phyloP scores from a whole-genome alignment of 2,329 filamentous ascomycete species.

The Nannizzia gypsea region DNA sequence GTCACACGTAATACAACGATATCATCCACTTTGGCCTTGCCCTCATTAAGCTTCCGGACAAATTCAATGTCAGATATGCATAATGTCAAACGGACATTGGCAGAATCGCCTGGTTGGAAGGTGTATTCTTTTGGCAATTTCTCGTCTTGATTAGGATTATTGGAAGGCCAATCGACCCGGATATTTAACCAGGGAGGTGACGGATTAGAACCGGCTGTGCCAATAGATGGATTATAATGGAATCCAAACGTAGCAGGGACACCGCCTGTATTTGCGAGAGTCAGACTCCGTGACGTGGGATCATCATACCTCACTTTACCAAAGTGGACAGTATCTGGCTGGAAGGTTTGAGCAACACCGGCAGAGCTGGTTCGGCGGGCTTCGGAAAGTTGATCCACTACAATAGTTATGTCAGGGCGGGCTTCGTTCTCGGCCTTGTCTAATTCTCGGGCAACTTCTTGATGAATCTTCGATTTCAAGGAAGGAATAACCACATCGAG shows the following conservation, averaged over 20 bases:
- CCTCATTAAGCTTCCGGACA: conserved; percentile 60
- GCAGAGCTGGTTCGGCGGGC: conserved; percentile 9
- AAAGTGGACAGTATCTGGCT: conserved; percentile 58
- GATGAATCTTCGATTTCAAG: conserved; percentile 69
- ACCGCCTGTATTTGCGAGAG: conserved; percentile 82
- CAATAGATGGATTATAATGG: conserved; percentile 53
- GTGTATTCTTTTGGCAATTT: conserved; percentile 43
- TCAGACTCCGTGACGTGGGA: conserved; percentile 55
- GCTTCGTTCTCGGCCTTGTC: conserved; percentile 88
- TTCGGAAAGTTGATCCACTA: conserved; percentile 49
- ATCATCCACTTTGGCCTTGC: conserved; percentile 58
- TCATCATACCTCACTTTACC: conserved; percentile 61
- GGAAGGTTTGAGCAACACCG: conserved; percentile 28
- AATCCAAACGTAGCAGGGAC: conserved; percentile 71
- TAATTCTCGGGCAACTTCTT: conserved; percentile 75
- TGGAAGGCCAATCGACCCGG: conserved; percentile 46
- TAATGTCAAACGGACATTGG: conserved; percentile 56
- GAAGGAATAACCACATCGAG: conserved; percentile 81
- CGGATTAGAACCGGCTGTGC: conserved; percentile 30
- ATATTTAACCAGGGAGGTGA: conserved; percentile 60
- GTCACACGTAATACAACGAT: conserved; percentile 75
- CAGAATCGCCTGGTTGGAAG: conserved; percentile 74
- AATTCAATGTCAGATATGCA: conserved; percentile 53
- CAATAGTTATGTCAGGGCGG: conserved; percentile 67
- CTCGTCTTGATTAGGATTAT: conserved; percentile 17